These are phyloP conservation scores for Wickerhamiella slavikovae DNA, from an alignment of 805 yeast genomes.

Conservation along the genomic window DNA sequence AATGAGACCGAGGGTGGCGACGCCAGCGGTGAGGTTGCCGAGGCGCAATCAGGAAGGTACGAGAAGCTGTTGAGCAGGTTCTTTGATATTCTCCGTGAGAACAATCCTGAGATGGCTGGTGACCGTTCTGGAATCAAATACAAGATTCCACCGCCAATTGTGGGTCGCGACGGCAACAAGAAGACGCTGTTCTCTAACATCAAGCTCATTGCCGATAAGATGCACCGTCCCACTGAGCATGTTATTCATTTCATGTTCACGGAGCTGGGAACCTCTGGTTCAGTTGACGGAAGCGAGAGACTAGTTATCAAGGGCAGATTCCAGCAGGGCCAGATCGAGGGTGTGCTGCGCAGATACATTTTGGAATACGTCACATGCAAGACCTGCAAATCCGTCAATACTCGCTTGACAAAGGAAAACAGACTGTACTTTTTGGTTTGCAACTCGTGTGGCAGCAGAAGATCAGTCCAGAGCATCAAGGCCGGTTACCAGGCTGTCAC, in stretches of 20 bases:
- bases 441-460: conserved; percentile 92
- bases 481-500: conserved; percentile 92
- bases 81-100: conserved; percentile 65
- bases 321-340: conserved; percentile 93
- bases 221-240: conserved; percentile 95
- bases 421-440: conserved; percentile 95
- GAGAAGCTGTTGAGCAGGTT: conserved; percentile 63
- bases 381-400: conserved; percentile 95
- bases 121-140: conserved; percentile 82
- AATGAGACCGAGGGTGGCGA: conserved; percentile 11
- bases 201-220: conserved; percentile 78
- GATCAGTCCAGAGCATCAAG: conserved; percentile 93
- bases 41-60: conserved; percentile 32
- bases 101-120: conserved; percentile 97
- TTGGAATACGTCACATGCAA: conserved; percentile 96
- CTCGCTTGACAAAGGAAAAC: conserved; percentile 90
- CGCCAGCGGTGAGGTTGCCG: conserved; percentile 18
- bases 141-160: conserved; percentile 93
- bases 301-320: conserved; percentile 94
- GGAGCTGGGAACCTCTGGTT: conserved; percentile 98
- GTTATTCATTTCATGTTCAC: conserved; percentile 92
- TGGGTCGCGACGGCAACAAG: conserved; percentile 92
- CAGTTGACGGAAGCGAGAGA: conserved; percentile 95
- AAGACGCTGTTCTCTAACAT: conserved; percentile 92
- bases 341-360: conserved; percentile 88